Evolutionary conservation across 257 asterid genomes (phyloP), one percentile per base, ranked within the genome.

Genomic region (Solanum dulcamara): DNA sequence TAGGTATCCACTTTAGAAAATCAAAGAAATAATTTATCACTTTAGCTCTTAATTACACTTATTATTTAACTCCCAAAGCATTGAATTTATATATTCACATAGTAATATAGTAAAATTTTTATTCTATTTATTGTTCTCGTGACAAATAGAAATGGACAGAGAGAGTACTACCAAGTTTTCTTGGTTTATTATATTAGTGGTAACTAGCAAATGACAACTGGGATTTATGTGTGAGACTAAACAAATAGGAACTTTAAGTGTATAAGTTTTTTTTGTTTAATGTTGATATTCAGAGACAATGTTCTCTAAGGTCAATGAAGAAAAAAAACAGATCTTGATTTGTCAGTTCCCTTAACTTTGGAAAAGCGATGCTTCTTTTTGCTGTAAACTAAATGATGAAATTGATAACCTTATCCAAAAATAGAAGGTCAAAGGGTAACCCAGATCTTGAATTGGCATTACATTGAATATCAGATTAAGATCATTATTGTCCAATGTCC

Each of bases 401-500:
- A 38, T 38, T 37, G 32, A 37, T 10, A 10, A 10, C 30, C 26
- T 20, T 37, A 70, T 37, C 30, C 51, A 33, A 67, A 7, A 17
- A 67, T 8, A 33, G 4, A 67, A 17, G 77, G 15, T 20, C 88
- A 33, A n/a, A 10, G 7, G 35, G 26, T 22, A 70, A 87, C 48
- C 94, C 94, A 0, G 93, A 94, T 84, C 95, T 96, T 75, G 98
- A 96, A 86, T 88, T 89, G 38, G 97, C 97, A 28, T 85, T 93
- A n/a, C 89, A 92, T 66, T 90, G 89, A 94, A 96, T 87, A 96
- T 87, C 97, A 94, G 90, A 91, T 94, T 85, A 92, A 94, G 85
- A 90, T 92, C 87, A 92, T 95, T 60, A 90, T 94, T 9, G 64
- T 85, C 59, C 86, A 94, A 84, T 94, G 92, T 86, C 95, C 98